Percentiles rank a stretch among this genome's conserved stretches.
Conservation (phyloP, 2,329 filamentous ascomycete species). For the Calonectria multiphialidica region DNA sequence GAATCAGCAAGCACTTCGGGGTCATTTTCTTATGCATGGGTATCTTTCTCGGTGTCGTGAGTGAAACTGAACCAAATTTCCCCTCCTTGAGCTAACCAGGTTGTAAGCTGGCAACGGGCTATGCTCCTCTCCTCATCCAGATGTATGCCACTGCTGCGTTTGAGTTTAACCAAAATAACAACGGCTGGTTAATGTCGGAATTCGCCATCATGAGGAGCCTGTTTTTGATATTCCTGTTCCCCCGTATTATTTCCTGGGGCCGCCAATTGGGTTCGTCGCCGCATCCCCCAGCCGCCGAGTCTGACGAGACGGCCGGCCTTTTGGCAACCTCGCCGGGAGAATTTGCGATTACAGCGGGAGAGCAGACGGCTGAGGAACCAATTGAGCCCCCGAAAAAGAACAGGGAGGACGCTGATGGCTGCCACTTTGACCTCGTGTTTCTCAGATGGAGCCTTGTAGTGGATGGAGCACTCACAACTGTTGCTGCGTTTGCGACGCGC, state of each 20-base stretch:
- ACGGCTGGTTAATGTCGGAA: constrained; percentile 68
- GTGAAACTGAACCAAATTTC: constrained; percentile 34
- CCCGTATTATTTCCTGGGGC: constrained; percentile 63
- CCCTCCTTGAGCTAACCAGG: not conserved
- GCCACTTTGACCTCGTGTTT: constrained; percentile 76
- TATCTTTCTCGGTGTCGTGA: constrained; percentile 74
- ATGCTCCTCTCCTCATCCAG: constrained; percentile 72
- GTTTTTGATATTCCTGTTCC: constrained; percentile 68
- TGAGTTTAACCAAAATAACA: constrained; percentile 66
- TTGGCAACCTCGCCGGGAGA: constrained; percentile 54
- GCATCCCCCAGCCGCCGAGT: constrained; percentile 1
- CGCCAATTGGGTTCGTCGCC: constrained; percentile 34
- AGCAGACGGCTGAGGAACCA: constrained; percentile 60
- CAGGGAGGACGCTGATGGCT: constrained; percentile 58
- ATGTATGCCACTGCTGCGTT: constrained; percentile 70
- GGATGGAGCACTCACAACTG: constrained; percentile 73
- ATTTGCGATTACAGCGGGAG: constrained; percentile 55
- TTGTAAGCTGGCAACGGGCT: constrained; percentile 71
- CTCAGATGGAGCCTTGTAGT: constrained; percentile 74
- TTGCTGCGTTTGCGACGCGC: constrained; percentile 70
- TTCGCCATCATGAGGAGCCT: constrained; percentile 66
- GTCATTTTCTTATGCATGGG: constrained; percentile 73
- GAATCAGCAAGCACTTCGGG: constrained; percentile 67
- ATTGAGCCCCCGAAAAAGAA: constrained; percentile 39
- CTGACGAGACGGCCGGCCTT: constrained; percentile 25